A percentile compares a stretch with the other conserved stretches of the same genome.
Conservation (phyloP, 257 asterid genomes). For the Gentiana straminea region DNA sequence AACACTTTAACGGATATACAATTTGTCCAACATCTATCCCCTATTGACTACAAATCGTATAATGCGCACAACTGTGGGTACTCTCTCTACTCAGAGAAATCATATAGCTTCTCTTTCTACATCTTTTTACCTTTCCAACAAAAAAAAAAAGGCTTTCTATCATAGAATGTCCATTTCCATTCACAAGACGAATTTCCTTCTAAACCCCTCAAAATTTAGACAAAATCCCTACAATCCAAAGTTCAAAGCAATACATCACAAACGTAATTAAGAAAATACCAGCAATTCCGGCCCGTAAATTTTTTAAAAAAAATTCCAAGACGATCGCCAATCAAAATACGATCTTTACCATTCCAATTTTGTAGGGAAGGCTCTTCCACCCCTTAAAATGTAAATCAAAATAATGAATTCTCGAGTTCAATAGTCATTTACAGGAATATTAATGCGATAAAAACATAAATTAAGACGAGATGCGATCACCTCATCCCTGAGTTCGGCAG, state of each 20-base stretch:
- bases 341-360: background rate
- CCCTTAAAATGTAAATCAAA: background rate
- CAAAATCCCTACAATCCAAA: background rate
- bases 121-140: background rate
- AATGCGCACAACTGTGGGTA: background rate
- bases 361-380: background rate
- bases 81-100: background rate
- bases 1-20: background rate
- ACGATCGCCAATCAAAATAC: background rate
- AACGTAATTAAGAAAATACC: too few species aligned
- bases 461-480: conserved; percentile 17
- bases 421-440: conserved; percentile 5
- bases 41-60: background rate
- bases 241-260: background rate
- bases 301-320: background rate
- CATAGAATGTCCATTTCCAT: background rate
- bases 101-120: too few species aligned
- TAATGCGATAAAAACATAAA: background rate
- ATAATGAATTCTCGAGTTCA: background rate
- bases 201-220: background rate
- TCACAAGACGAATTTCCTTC: background rate
- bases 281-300: background rate
- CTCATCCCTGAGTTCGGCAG: conserved; percentile 84
- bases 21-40: too few species aligned
- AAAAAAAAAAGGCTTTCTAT: background rate